Evolutionary conservation across 2,329 filamentous ascomycete species (phyloP).

Genomic region (Nectriaceae sp.): DNA sequence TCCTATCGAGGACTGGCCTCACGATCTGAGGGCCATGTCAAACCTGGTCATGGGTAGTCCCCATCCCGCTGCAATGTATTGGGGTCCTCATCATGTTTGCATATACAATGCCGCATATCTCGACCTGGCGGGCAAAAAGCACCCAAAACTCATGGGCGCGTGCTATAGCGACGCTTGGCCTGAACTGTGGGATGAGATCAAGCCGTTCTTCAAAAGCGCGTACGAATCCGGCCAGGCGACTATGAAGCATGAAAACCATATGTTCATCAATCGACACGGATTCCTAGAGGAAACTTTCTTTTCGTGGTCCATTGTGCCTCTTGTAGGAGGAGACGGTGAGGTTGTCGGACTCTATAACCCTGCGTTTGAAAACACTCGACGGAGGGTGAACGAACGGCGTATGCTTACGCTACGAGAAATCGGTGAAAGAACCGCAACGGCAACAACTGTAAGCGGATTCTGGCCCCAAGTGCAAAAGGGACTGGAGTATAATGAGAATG

Average conservation of each 20-base stretch:
- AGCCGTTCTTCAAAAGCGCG: constrained; percentile 68
- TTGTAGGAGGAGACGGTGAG: constrained; percentile 72
- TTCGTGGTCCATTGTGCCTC: constrained; percentile 78
- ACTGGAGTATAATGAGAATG: constrained; percentile 72
- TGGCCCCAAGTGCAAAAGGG: constrained; percentile 71
- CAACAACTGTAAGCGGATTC: constrained; percentile 72
- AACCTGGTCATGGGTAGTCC: constrained; percentile 81
- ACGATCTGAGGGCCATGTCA: constrained; percentile 74
- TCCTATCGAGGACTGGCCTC: constrained; percentile 72
- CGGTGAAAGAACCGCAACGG: constrained; percentile 71
- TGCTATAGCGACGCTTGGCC: constrained; percentile 69
- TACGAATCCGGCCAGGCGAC: constrained; percentile 72
- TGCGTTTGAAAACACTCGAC: constrained; percentile 77
- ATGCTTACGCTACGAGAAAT: constrained; percentile 80
- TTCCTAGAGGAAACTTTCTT: constrained; percentile 81
- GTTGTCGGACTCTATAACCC: constrained; percentile 80
- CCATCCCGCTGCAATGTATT: constrained; percentile 76
- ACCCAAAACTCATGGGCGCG: constrained; percentile 74
- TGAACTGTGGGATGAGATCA: constrained; percentile 74
- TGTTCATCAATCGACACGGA: constrained; percentile 70
- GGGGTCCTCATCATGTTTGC: constrained; percentile 68
- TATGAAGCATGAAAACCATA: constrained; percentile 80
- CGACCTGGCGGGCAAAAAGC: constrained; percentile 72
- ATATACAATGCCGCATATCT: constrained; percentile 78
- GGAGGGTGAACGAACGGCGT: constrained; percentile 75